Evolutionary conservation across 179 eudicot species (phyloP), one percentile per base, ranked within the genome.

Genomic region (Gypsophila paniculata): DNA sequence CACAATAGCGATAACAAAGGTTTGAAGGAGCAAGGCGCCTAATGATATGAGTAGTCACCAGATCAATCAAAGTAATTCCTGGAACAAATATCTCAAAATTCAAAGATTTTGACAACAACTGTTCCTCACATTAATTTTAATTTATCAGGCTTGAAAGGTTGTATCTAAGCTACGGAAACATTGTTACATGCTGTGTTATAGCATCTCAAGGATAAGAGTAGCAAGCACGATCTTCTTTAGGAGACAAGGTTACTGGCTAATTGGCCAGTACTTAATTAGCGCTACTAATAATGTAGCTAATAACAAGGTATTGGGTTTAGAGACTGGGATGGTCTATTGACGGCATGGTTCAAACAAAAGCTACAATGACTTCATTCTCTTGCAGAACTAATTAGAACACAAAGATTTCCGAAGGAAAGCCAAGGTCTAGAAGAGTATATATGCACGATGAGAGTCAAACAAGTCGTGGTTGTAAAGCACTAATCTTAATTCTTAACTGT

Each of bases 401-500:
- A n/a, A n/a, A 42, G 8, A 42, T 42, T 42, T 42, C 10, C 1
- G 11, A 36, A 52, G 8, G 34, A 29, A 8, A 23, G 15, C 19
- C 70, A 21, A 53, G 49, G 29, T 21, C 38, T 23, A 63, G 36
- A 73, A 21, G 22, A 12, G 49, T 2, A 12, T 62, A 72, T 13
- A 22, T 53, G 18, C 53, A 36, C 36, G 13, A 39, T 70, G 51
- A 44, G n/a, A 7, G 18, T 39, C 15, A 66, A 46, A 42, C 44
- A 66, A 10, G 53, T 64, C 23, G 65, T 18, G 23, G 32, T 44
- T 72, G 64, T 63, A 54, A 55, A 44, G 22, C 46, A 66, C 46
- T 29, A 8, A 72, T 61, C 52, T 48, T n/a, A 46, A 38, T n/a
- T n/a, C n/a, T n/a, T n/a, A n/a, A 71, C 42, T 65, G 26, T 44